A percentile compares a stretch with the other conserved stretches of the same genome.
phyloP scores from a whole-genome alignment of 805 yeast genomes.

The Kluyveromyces aestuarii region DNA sequence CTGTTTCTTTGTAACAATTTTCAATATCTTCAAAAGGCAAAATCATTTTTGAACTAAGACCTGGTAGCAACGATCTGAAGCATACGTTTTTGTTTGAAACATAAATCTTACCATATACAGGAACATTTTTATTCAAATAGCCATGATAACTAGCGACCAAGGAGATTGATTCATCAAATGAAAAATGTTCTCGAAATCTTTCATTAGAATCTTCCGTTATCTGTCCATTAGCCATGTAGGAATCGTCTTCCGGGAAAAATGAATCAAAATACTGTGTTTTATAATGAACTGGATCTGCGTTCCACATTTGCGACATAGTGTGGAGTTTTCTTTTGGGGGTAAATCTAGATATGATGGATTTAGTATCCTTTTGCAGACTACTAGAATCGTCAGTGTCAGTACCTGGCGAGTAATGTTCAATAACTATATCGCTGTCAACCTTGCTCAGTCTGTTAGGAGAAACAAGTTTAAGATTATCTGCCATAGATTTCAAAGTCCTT shows the following conservation, averaged over 20 bases:
- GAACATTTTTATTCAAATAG: conserved; percentile 60
- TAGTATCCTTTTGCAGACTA: neutral
- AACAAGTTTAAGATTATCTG: neutral
- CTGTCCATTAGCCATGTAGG: conserved; percentile 36
- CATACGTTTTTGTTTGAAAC: conserved; percentile 63
- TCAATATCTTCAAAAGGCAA: conserved; percentile 71
- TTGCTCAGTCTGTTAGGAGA: neutral
- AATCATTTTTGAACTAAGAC: conserved; percentile 70
- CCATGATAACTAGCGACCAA: conserved; percentile 63
- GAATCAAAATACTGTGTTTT: conserved; percentile 28
- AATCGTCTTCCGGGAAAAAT: conserved; percentile 39
- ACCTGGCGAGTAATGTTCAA: conserved; percentile 2
- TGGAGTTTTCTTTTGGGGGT: conserved; percentile 3
- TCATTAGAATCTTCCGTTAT: conserved; percentile 40
- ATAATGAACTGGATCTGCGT: conserved; percentile 56
- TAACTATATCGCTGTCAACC: neutral
- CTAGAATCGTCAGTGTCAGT: neutral
- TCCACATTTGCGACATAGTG: conserved; percentile 39
- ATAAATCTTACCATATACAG: conserved; percentile 77
- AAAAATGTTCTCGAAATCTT: conserved; percentile 59
- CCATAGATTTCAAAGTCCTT: conserved; percentile 2
- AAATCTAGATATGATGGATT: conserved; percentile 1
- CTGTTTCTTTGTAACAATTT: conserved; percentile 55
- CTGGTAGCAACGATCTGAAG: conserved; percentile 72
- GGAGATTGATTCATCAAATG: conserved; percentile 41